phyloP scores from a whole-genome alignment of 2,329 filamentous ascomycete genomes.

The Purpureocillium takamizusanense region DNA sequence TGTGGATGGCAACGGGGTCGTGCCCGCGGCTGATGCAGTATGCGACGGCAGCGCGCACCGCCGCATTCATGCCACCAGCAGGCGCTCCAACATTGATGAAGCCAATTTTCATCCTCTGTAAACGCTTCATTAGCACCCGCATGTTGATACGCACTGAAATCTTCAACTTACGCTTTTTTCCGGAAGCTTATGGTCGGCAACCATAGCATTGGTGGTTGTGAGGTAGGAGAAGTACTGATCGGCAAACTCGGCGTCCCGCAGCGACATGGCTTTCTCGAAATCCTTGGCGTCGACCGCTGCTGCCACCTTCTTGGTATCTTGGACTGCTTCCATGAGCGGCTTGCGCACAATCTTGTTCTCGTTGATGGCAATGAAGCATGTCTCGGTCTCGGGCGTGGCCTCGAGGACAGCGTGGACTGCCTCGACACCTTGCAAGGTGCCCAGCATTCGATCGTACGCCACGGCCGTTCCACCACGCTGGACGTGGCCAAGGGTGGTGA shows the following conservation, averaged over 20 bases:
- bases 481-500: conserved; percentile 94
- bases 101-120: conserved; percentile 77
- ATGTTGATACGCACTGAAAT: not conserved
- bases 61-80: conserved; percentile 96
- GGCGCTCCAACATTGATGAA: conserved; percentile 97
- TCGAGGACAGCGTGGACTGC: conserved; percentile 88
- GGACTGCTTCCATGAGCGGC: conserved; percentile 80
- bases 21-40: conserved; percentile 92
- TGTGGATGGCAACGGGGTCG: conserved; percentile 85
- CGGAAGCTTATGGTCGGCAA: conserved; percentile 58
- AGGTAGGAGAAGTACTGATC: conserved; percentile 88
- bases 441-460: conserved; percentile 88
- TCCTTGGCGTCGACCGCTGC: conserved; percentile 75
- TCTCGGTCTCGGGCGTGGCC: conserved; percentile 79
- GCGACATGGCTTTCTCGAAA: conserved; percentile 77
- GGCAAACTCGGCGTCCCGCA: conserved; percentile 86
- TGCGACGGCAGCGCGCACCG: conserved; percentile 83
- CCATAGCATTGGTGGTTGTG: conserved; percentile 77
- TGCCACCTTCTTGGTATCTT: conserved; percentile 75
- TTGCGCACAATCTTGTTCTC: conserved; percentile 97
- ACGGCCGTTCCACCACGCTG: conserved; percentile 89
- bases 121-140: conserved; percentile 19
- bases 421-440: conserved; percentile 88
- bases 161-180: conserved; percentile 52
- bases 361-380: conserved; percentile 89